phyloP scores from a whole-genome alignment of 495 filamentous ascomycete genomes.

The Xylaria grammica region DNA sequence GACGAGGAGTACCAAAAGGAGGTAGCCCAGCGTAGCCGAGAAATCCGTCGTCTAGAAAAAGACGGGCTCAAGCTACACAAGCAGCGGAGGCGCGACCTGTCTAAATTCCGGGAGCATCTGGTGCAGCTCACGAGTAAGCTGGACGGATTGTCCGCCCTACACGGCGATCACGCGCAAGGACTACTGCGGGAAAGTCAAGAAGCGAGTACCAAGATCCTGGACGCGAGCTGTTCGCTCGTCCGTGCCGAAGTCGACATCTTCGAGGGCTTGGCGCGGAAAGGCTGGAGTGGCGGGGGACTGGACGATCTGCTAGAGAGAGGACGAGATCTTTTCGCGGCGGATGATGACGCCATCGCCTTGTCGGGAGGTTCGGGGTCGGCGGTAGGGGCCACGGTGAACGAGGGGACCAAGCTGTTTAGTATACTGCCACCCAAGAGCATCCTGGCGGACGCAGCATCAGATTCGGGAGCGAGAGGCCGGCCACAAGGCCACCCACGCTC shows the following conservation, averaged over 20 bases:
- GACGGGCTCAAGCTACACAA: constrained; percentile 63
- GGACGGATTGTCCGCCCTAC: constrained; percentile 63
- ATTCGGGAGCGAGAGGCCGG: constrained; percentile 31
- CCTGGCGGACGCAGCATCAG: constrained; percentile 49
- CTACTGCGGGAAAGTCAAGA: constrained; percentile 63
- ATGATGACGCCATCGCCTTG: constrained; percentile 38
- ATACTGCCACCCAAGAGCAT: constrained; percentile 63
- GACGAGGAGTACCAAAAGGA: constrained; percentile 61
- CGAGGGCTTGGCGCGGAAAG: constrained; percentile 66
- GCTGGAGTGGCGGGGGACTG: constrained; percentile 67
- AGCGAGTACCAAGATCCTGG: constrained; percentile 60
- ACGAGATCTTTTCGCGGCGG: constrained; percentile 64
- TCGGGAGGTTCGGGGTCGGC: constrained; percentile 28
- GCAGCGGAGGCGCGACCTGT: constrained; percentile 57
- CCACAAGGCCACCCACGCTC: constrained; percentile 37
- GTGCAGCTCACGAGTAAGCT: constrained; percentile 63
- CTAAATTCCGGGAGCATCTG: constrained; percentile 57
- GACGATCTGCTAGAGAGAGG: constrained; percentile 66
- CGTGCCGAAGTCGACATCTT: constrained; percentile 71
- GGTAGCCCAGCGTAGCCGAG: constrained; percentile 52
- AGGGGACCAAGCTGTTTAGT: constrained; percentile 59
- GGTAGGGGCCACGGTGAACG: constrained; percentile 30
- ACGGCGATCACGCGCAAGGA: constrained; percentile 60
- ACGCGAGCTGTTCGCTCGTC: constrained; percentile 64
- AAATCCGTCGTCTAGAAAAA: constrained; percentile 64